phyloP scores from a whole-genome alignment of 805 yeast species.

The Saturnispora serradocipensis region DNA sequence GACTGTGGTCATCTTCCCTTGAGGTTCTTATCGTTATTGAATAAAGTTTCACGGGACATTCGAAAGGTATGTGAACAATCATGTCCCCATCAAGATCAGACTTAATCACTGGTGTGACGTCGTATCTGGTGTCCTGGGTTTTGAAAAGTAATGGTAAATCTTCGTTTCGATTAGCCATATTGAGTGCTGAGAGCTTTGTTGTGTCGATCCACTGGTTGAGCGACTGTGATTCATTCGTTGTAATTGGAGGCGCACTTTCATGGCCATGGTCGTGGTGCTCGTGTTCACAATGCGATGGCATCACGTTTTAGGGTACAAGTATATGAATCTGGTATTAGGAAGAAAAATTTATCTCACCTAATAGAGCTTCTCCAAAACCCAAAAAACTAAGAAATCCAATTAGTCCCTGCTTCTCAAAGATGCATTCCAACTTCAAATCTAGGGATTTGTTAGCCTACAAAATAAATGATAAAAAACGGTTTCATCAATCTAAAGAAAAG shows the following conservation, averaged over 20 bases:
- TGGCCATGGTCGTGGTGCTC: slow-evolving; percentile 17
- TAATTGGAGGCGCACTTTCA: slow-evolving; percentile 45
- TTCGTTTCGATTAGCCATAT: slow-evolving; percentile 43
- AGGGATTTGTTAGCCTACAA: neutral
- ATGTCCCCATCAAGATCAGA: slow-evolving; percentile 77
- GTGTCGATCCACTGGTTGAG: slow-evolving; percentile 52
- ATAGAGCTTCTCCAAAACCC: too few species aligned
- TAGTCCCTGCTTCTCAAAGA: too few species aligned
- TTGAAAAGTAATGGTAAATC: slow-evolving; percentile 49
- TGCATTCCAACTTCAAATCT: too few species aligned
- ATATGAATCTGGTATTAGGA: neutral
- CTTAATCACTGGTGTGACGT: slow-evolving; percentile 36
- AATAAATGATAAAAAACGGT: neutral
- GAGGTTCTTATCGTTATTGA: slow-evolving; percentile 64
- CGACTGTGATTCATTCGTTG: slow-evolving; percentile 64
- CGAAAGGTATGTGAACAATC: slow-evolving; percentile 71
- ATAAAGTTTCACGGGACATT: slow-evolving; percentile 62
- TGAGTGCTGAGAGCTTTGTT: slow-evolving; percentile 52
- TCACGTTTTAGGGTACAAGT: neutral
- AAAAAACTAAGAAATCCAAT: too few species aligned
- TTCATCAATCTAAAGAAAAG: neutral
- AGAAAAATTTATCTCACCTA: neutral
- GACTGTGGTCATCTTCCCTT: slow-evolving; percentile 51
- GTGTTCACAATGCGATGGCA: slow-evolving; percentile 8
- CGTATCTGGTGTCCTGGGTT: slow-evolving; percentile 37